Evolutionary conservation across 2,329 filamentous ascomycete genomes (phyloP).

Genomic region (Huntiella omanensis): DNA sequence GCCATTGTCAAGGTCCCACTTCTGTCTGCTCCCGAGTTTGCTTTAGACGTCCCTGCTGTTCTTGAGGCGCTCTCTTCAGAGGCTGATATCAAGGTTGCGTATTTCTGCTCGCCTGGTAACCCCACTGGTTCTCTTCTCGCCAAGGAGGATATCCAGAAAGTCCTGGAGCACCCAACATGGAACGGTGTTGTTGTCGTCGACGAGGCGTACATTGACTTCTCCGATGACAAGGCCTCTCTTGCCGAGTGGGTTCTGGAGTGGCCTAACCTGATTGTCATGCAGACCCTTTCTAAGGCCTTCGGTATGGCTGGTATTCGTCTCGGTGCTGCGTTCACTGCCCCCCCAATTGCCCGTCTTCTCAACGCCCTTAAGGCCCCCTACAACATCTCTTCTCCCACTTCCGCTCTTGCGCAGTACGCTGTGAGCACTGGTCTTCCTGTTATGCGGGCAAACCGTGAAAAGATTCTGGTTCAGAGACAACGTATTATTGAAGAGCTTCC

Average conservation of each 20-base stretch:
- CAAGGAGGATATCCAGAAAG: slow-evolving; percentile 51
- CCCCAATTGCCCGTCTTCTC: slow-evolving; percentile 56
- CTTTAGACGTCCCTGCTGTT: slow-evolving; percentile 53
- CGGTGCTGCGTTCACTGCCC: slow-evolving; percentile 64
- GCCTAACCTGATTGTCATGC: slow-evolving; percentile 94
- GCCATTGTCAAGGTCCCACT: slow-evolving; percentile 73
- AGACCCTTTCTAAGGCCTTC: slow-evolving; percentile 96
- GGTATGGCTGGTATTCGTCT: slow-evolving; percentile 85
- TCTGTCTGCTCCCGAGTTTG: slow-evolving; percentile 51
- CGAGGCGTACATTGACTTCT: slow-evolving; percentile 92
- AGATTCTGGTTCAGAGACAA: slow-evolving; percentile 59
- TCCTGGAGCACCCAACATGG: slow-evolving; percentile 79
- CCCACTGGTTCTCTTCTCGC: slow-evolving; percentile 65
- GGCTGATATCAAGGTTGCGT: slow-evolving; percentile 63
- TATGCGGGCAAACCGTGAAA: slow-evolving; percentile 53
- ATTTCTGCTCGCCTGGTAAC: slow-evolving; percentile 89
- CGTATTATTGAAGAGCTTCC: slow-evolving; percentile 57
- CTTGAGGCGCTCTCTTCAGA: slow-evolving; percentile 39
- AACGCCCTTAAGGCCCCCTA: slow-evolving; percentile 94
- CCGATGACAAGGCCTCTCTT: slow-evolving; percentile 54
- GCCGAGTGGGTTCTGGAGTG: slow-evolving; percentile 84
- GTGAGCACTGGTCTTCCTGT: slow-evolving; percentile 49
- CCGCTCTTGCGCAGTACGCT: slow-evolving; percentile 57
- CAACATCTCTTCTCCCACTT: slow-evolving; percentile 81
- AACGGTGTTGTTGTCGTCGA: slow-evolving; percentile 88